phyloP scores from a whole-genome alignment of 2,329 filamentous ascomycete genomes.

The Sporothrix schenckii region DNA sequence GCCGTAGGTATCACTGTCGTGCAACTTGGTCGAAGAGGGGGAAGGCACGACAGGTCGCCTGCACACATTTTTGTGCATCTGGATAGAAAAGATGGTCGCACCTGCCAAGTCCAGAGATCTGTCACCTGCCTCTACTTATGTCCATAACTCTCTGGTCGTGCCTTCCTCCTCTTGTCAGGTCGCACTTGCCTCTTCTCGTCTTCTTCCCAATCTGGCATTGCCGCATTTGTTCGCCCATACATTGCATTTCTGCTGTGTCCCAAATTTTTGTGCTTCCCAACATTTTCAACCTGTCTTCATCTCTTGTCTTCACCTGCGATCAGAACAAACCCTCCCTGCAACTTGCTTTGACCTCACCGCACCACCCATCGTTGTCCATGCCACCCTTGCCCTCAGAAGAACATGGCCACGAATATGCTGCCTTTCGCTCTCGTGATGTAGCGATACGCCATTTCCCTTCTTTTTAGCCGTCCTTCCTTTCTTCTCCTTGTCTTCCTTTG shows the following conservation, averaged over 20 bases:
- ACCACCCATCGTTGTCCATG: neutral
- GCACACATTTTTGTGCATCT: neutral
- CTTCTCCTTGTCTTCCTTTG: neutral
- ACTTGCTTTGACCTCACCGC: neutral
- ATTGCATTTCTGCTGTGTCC: neutral
- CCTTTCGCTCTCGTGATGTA: neutral
- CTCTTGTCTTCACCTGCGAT: neutral
- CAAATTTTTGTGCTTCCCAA: neutral
- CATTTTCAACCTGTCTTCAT: constrained; percentile 1
- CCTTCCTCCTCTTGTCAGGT: constrained; percentile 12
- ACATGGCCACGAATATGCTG: neutral
- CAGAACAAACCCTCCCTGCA: neutral
- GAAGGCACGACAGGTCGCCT: neutral
- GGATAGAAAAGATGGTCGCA: neutral
- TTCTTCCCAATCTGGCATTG: constrained; percentile 5
- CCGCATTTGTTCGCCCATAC: neutral
- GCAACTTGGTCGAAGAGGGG: neutral
- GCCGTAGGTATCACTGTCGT: neutral
- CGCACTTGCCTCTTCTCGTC: constrained; percentile 4
- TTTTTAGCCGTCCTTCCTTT: too few relatives aligned
- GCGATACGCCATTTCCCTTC: too few relatives aligned
- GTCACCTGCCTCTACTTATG: neutral
- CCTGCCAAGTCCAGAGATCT: neutral
- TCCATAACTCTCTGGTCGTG: neutral
- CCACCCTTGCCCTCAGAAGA: neutral